A percentile compares a stretch with the other conserved stretches of the same genome.
Evolutionary conservation across 371 early-diverging fungal species (phyloP).

Genomic region (Basidiobolus meristosporus): DNA sequence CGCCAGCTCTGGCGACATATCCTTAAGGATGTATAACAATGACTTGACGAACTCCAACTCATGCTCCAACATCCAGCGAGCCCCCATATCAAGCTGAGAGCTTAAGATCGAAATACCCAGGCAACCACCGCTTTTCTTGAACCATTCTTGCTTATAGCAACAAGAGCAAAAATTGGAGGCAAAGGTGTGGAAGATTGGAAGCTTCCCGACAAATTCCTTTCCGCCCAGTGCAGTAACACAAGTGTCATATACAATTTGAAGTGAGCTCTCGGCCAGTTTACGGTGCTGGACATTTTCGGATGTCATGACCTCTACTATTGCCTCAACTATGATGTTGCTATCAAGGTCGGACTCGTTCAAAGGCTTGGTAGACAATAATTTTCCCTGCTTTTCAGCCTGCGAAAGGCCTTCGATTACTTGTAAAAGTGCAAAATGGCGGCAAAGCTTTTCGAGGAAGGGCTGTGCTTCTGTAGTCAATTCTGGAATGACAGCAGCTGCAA

Average conservation of each 20-base stretch:
- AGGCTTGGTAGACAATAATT: constrained; percentile 19
- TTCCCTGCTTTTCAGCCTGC: too few species aligned
- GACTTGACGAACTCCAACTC: constrained; percentile 85
- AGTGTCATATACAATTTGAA: constrained; percentile 39
- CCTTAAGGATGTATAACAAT: constrained; percentile 84
- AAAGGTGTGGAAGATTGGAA: constrained; percentile 56
- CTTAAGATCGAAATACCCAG: constrained; percentile 69
- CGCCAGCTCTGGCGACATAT: constrained; percentile 64
- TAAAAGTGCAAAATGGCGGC: constrained; percentile 55
- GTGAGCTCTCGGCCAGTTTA: constrained; percentile 41
- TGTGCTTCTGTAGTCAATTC: constrained; percentile 45
- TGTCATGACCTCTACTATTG: constrained; percentile 58
- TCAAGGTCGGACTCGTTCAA: constrained; percentile 29
- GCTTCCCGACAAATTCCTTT: constrained; percentile 31
- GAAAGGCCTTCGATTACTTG: constrained; percentile 46
- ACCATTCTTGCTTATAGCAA: constrained; percentile 76
- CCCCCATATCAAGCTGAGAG: constrained; percentile 62
- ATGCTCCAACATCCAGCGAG: constrained; percentile 78
- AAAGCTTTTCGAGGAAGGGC: constrained; percentile 37
- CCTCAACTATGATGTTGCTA: constrained; percentile 48
- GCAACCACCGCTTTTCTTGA: constrained; percentile 74
- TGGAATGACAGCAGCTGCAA: constrained; percentile 38
- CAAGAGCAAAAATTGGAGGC: constrained; percentile 61
- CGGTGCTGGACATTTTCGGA: constrained; percentile 38
- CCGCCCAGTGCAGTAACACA: constrained; percentile 30